Evolutionary conservation across 257 asterid genomes (phyloP), one percentile per base, ranked within the genome.

Genomic region (Capsicum pubescens): DNA sequence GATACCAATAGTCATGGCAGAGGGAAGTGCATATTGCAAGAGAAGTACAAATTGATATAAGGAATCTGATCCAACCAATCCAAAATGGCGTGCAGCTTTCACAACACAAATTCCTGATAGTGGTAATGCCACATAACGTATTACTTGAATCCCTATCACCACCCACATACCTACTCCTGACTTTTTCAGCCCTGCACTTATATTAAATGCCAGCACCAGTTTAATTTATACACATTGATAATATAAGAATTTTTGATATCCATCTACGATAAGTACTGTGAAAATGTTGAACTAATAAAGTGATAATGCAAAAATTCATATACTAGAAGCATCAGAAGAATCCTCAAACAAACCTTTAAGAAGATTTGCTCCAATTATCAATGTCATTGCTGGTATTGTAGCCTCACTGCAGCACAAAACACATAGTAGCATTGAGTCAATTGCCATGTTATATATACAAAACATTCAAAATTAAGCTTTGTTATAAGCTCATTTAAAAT

Each of bases 1-100:
- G 32, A 26, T 26, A 88, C 91, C 91, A 21, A 88, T 82, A 55
- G 82, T 35, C 91, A 86, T 86, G 55, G 91, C 91, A 82, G 88
- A 82, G 35, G 91, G 91, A 17, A 88, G 86, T 79, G 89, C 84
- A 84, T 88, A 84, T 44, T 88, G 91, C 68, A 88, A 80, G 55
- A 88, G 83, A 7, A 88, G 91, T 44, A 88, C 89, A 60, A 88
- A 88, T 32, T 84, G 89, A 46, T 86, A 88, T 13, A 88, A 72
- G 9, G 89, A 26, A 84, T 88, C 89, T 57, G 91, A 79, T 84
- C 89, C 91, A 63, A 88, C 85, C 89, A 84, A 19, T 12, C 88
- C 89, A 46, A 79, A 58, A 77, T 82, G 71, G 15, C 48, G 63
- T 84, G 89, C 91, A 56, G 68, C 84, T 84, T 80, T 86, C 7